Evolutionary conservation across 163 green algal species (phyloP).

Genomic region (Scenedesmus sp.): DNA sequence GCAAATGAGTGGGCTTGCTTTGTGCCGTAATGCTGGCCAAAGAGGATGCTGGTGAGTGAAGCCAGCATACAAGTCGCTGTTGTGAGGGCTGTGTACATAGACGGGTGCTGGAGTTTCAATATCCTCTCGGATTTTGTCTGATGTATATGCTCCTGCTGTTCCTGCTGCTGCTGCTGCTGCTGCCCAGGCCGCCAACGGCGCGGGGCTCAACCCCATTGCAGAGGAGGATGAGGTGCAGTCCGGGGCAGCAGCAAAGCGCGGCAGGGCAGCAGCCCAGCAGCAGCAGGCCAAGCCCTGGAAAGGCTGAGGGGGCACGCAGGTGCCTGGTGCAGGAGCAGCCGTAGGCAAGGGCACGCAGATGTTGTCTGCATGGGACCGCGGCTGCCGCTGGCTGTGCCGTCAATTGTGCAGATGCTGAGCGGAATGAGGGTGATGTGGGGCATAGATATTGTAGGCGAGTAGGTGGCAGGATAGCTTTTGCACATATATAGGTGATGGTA

Average conservation of each 20-base stretch:
- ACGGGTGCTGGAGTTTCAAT: too few species aligned
- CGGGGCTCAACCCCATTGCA: slow-evolving; percentile 25
- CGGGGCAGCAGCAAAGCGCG: neutral
- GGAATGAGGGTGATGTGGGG: too few species aligned
- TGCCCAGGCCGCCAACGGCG: neutral
- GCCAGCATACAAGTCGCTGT: too few species aligned
- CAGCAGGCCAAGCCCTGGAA: slow-evolving; percentile 28
- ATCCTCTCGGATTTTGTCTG: too few species aligned
- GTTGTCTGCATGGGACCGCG: neutral
- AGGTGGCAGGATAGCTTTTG: neutral
- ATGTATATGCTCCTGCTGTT: neutral
- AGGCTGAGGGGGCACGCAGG: neutral
- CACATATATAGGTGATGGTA: neutral
- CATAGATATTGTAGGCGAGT: neutral
- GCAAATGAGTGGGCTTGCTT: neutral
- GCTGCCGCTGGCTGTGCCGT: too few species aligned
- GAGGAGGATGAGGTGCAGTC: slow-evolving; percentile 41
- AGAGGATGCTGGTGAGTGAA: too few species aligned
- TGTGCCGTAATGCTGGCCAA: too few species aligned
- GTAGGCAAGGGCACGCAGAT: neutral
- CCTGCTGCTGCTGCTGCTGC: neutral
- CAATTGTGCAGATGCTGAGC: too few species aligned
- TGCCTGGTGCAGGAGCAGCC: neutral
- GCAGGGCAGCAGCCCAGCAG: neutral
- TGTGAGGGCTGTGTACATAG: too few species aligned